Evolutionary conservation across 2,329 filamentous ascomycete genomes (phyloP).

Genomic region (Colletotrichum filicis): DNA sequence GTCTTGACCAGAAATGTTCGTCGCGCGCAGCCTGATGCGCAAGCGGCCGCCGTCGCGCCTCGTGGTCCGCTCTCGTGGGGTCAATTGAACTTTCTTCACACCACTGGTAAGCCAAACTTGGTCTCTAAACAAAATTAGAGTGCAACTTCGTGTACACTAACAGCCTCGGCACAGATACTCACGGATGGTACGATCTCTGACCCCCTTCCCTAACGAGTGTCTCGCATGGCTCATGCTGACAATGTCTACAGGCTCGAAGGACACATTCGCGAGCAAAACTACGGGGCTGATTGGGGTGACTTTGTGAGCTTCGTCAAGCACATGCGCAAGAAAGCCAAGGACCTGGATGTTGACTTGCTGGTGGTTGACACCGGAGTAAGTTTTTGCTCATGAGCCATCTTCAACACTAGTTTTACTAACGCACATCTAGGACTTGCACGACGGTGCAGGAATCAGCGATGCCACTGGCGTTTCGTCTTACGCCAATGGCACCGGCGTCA

Average conservation of each 20-base stretch:
- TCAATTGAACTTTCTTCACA: conserved; percentile 68
- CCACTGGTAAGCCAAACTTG: neutral
- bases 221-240: neutral
- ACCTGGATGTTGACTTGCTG: conserved; percentile 68
- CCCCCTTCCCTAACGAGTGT: too few relatives aligned
- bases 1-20: conserved; percentile 49
- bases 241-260: conserved; percentile 60
- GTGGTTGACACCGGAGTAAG: conserved; percentile 67
- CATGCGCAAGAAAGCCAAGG: conserved; percentile 68
- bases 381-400: neutral
- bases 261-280: conserved; percentile 70
- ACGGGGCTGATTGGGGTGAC: conserved; percentile 75
- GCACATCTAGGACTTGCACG: conserved; percentile 66
- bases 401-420: neutral
- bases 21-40: conserved; percentile 59
- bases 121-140: too few relatives aligned
- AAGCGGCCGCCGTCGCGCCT: conserved; percentile 54
- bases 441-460: conserved; percentile 72
- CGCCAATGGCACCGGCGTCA: conserved; percentile 46
- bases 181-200: conserved; percentile 11
- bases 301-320: conserved; percentile 69
- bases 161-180: conserved; percentile 60
- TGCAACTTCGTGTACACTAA: conserved; percentile 54
- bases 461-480: conserved; percentile 53
- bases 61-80: conserved; percentile 67